Percentiles rank a stretch among this genome's conserved stretches.
These are phyloP conservation scores for Penicillium steckii DNA, from an alignment of 495 filamentous ascomycete genomes.

Conservation along the genomic window DNA sequence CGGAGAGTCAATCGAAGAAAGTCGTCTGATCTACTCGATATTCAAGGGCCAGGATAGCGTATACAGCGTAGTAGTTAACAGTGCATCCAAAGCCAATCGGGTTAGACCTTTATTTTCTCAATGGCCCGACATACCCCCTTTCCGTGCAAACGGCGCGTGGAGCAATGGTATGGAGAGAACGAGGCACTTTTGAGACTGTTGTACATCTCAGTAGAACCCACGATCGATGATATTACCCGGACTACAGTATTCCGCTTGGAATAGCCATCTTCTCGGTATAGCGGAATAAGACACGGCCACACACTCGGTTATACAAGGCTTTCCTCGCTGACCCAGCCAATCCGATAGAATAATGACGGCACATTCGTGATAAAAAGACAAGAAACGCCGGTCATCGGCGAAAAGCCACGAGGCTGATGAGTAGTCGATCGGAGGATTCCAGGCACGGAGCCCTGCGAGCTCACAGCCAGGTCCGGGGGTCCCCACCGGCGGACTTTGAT, in stretches of 20 bases:
- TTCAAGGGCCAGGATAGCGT: slow-evolving; percentile 8
- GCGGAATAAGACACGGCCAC: neutral
- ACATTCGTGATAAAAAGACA: neutral
- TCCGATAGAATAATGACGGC: neutral
- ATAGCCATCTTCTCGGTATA: neutral
- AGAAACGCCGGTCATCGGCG: slow-evolving; percentile 22
- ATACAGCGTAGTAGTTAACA: neutral
- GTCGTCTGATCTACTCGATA: slow-evolving; percentile 9
- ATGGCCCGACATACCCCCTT: neutral
- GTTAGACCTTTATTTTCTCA: neutral
- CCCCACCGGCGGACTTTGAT: slow-evolving; percentile 3
- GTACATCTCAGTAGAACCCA: too few relatives aligned
- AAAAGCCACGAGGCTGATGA: neutral
- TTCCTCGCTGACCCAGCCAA: neutral
- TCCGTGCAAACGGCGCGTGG: neutral
- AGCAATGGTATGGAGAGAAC: neutral
- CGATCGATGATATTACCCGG: too few relatives aligned
- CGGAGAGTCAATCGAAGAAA: slow-evolving; percentile 1
- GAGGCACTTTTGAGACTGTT: neutral
- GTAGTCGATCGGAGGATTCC: slow-evolving; percentile 15
- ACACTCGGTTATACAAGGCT: neutral
- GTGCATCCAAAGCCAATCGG: neutral
- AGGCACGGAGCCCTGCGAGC: neutral
- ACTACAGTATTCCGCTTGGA: neutral
- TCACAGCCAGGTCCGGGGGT: slow-evolving; percentile 9